Base-by-base conservation (phyloP, 371 early-diverging fungal genomes). In the Lichtheimia corymbifera region DNA sequence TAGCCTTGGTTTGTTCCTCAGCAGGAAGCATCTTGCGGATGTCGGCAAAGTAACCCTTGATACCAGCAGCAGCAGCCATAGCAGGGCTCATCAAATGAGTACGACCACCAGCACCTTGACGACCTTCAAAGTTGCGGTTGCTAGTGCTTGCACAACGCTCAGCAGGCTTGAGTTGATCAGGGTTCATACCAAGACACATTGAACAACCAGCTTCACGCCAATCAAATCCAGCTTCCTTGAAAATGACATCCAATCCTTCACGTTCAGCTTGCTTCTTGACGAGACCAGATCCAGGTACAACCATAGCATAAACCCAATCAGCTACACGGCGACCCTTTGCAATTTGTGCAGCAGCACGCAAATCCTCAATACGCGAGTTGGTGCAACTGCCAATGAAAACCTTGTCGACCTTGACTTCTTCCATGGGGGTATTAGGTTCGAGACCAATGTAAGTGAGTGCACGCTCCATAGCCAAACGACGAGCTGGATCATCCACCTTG, bases 101-200 rank as follows among this genome's bases (percentile, higher is more conserved):
- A 66, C 86, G 83, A 25, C 83, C 83, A 63, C 83, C 82, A 1
- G 81, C 86, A 51, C 89, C 89, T 64, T 88, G 89, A 43, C 89
- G 77, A 50, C 89, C 89, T 61, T 88, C 87, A 72, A 88, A 88
- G 75, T 88, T 88, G 65, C 89, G 82, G 72, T 88, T 88, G 50
- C 84, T 84, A 27, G 89, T 88, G 55, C 83, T 83, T 14, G 89
- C 89, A 73, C 89, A 88, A 52, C 89, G 80, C 56, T 88, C 87
- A 20, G 78, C 75, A 43, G 89, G 86, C 62, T 77, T 80, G 14
- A 88, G 76, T 63, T 87, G 87, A 74, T 88, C 89, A 50, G 85
- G 86, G 61, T 88, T 88, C 89, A 88, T 88, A 59, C 89, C 89
- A 22, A 88, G 74, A 68, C 89, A 88, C 89, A 88, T 88, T 43